Evolutionary conservation across 2,329 filamentous ascomycete genomes (phyloP), one percentile per base, ranked within the genome.

Genomic region (Thielaviopsis musarum): DNA sequence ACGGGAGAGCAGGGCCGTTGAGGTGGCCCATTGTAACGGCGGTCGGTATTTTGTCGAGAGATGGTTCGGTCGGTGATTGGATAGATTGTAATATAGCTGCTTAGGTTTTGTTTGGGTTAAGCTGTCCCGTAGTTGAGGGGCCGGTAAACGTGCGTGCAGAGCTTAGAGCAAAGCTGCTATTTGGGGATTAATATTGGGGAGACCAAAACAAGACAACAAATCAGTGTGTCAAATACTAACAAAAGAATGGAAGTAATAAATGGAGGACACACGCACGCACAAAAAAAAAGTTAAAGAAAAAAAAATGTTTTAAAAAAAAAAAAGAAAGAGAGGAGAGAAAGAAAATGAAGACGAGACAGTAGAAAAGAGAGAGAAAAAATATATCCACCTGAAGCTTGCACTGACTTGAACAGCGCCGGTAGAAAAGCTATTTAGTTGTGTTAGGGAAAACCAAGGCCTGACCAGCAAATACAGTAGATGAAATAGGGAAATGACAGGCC

Each of bases 1-100:
- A 98, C 22, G 91, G 93, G 65, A 81, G 72, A 64, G 70, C 69
- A 56, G 69, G 64, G 58, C 66, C 65, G 45, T 68, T 67, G 45
- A 72, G 65, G 60, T 70, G 68, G 61, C 71, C 70, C 73, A 75
- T 75, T 55, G 48, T 65, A 49, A 10, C 45, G 45, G n/a, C n/a
- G 10, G 52, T 19, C 3, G 52, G 26, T 15, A 15, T n/a, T 41
- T 5, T 5, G 26, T 54, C 7, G 26, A 30, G 53, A 38, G 34
- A 21, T 12, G 53, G 17, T n/a, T 28, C 26, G 26, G 21, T 54
- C 7, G 53, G 28, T 30, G 12, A 17, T 38, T 41, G 28, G n/a
- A n/a, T n/a, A n/a, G n/a, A n/a, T 28, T 28, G 26, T 28, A 28
- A 28, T 28, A 28, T 34, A 34, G 30, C 30, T 34, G 30, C 30